These are phyloP conservation scores for Trichomonascaceae sp. DNA, from an alignment of 1,139 yeast genomes.

Conservation along the genomic window DNA sequence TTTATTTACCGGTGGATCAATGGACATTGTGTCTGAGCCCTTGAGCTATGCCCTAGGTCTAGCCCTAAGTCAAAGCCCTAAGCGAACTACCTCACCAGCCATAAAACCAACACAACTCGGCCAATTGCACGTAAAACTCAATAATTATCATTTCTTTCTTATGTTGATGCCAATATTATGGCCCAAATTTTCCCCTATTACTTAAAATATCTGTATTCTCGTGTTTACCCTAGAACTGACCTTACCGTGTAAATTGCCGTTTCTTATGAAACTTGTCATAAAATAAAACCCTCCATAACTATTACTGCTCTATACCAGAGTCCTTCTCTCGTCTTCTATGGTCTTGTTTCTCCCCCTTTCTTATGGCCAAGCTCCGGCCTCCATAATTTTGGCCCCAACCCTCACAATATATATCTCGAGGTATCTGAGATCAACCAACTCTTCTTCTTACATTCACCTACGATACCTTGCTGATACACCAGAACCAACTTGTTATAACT, in stretches of 20 bases:
- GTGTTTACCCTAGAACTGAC: neutral
- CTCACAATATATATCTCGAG: neutral
- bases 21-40: too few species aligned
- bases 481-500: neutral
- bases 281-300: neutral
- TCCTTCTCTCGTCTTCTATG: neutral
- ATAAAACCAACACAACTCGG: neutral
- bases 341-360: neutral
- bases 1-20: too few species aligned
- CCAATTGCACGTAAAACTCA: neutral
- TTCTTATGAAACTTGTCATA: neutral
- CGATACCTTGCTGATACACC: neutral
- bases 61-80: neutral
- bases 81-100: neutral
- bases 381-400: neutral
- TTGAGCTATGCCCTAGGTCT: neutral
- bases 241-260: neutral
- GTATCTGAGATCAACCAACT: constrained; percentile 1
- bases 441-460: neutral
- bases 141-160: neutral
- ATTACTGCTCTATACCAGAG: neutral
- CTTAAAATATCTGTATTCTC: neutral
- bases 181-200: neutral
- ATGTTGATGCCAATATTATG: neutral
- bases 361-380: neutral